A percentile compares a stretch with the other conserved stretches of the same genome.
Conservation (phyloP, 202 grass and related monocot species). For the Carex arenaria region DNA sequence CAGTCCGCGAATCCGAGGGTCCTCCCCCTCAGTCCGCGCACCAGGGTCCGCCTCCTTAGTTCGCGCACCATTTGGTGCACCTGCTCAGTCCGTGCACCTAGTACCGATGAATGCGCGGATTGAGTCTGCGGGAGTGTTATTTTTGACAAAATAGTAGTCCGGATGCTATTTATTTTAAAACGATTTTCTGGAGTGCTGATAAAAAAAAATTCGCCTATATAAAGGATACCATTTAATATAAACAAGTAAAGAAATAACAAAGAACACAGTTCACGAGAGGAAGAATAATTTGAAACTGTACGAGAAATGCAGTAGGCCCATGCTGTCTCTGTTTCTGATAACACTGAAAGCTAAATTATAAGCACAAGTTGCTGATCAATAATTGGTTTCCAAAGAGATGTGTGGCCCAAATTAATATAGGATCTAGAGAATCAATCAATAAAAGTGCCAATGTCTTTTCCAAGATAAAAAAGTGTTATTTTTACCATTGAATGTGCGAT, state of each 20-base stretch:
- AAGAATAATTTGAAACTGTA: background rate
- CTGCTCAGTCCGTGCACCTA: too few relatives aligned
- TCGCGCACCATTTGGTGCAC: too few relatives aligned
- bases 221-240: background rate
- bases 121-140: too few relatives aligned
- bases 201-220: too few relatives aligned
- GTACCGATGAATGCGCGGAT: too few relatives aligned
- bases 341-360: background rate
- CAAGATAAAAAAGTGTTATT: background rate
- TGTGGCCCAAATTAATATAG: background rate
- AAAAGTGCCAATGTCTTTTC: background rate
- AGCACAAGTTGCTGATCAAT: conserved; percentile 9
- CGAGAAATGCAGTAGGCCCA: background rate
- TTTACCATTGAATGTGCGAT: background rate
- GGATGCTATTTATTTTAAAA: too few relatives aligned
- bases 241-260: background rate
- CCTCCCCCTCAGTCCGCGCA: too few relatives aligned
- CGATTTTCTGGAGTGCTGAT: too few relatives aligned
- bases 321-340: background rate
- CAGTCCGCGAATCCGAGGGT: too few relatives aligned
- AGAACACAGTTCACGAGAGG: background rate
- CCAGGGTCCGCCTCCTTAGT: too few relatives aligned
- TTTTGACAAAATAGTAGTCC: too few relatives aligned
- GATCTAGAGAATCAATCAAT: conserved; percentile 8
- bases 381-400: background rate